These are phyloP conservation scores for Podaxis pistillaris DNA, from an alignment of 768 basidiomycete genomes.

Conservation along the genomic window DNA sequence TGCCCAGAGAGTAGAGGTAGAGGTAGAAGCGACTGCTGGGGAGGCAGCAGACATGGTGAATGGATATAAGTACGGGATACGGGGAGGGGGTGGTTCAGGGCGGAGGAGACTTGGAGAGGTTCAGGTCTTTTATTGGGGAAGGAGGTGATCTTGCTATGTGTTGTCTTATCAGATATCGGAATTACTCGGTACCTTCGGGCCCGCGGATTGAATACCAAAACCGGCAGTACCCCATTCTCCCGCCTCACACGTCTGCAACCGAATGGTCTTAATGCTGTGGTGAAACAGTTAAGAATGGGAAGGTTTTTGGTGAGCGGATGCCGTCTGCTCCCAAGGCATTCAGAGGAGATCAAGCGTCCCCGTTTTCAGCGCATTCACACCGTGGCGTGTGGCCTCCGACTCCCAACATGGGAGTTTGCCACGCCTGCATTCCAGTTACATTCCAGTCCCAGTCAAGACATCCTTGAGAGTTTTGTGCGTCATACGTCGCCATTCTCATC, in stretches of 20 bases:
- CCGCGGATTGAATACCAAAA: slow-evolving; percentile 7
- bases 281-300: slow-evolving; percentile 10
- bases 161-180: slow-evolving; percentile 56
- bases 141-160: slow-evolving; percentile 15
- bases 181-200: slow-evolving; percentile 27
- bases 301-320: not conserved
- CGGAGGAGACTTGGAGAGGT: slow-evolving; percentile 22
- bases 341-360: slow-evolving; percentile 2
- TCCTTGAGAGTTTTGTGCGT: slow-evolving; percentile 10
- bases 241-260: slow-evolving; percentile 11
- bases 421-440: slow-evolving; percentile 16
- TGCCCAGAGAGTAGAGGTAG: slow-evolving; percentile 65
- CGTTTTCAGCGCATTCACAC: slow-evolving; percentile 14
- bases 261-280: slow-evolving; percentile 9
- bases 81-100: slow-evolving; percentile 14
- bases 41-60: slow-evolving; percentile 17
- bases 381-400: slow-evolving; percentile 20
- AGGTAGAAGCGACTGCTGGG: slow-evolving; percentile 33
- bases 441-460: slow-evolving; percentile 9
- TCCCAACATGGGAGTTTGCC: slow-evolving; percentile 16
- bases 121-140: slow-evolving; percentile 9
- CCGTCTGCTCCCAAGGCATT: slow-evolving; percentile 4
- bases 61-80: slow-evolving; percentile 6
- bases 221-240: slow-evolving; percentile 14
- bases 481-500: slow-evolving; percentile 9